A percentile compares a stretch with the other conserved stretches of the same genome.
These are phyloP conservation scores for Dioscorea alata DNA, from an alignment of 106 monocot genomes.

Conservation along the genomic window DNA sequence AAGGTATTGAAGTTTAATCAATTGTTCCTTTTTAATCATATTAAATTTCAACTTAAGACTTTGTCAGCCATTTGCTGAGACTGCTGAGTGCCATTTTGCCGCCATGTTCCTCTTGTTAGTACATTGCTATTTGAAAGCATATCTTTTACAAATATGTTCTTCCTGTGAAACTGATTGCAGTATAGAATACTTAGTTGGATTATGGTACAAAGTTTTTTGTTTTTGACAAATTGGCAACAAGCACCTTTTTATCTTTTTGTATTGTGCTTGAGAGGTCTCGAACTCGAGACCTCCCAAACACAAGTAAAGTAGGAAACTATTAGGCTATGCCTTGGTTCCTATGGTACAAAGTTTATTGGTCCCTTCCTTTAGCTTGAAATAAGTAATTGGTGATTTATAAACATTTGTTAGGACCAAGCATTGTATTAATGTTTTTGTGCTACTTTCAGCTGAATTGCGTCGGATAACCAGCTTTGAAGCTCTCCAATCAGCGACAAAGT, in stretches of 20 bases:
- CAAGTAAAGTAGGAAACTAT: no score
- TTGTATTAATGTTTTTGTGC: background rate
- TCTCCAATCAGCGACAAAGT: constrained; percentile 92
- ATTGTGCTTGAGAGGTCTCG: no score
- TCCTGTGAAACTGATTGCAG: background rate
- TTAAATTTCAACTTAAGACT: background rate
- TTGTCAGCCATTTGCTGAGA: background rate
- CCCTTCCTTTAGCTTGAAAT: background rate
- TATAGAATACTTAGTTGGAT: no score
- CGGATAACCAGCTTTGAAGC: constrained; percentile 87
- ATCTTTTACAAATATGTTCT: background rate
- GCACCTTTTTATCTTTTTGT: no score
- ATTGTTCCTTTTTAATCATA: no score
- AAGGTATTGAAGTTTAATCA: constrained; percentile 31
- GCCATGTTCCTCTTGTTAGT: background rate
- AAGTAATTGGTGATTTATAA: no score
- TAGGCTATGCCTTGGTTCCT: no score
- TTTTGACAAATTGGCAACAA: no score
- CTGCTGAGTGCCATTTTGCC: no score
- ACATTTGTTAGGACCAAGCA: no score
- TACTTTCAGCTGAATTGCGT: constrained; percentile 70
- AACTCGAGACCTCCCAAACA: no score
- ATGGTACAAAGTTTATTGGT: background rate
- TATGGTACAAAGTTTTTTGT: background rate
- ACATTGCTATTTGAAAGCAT: background rate